Conservation (phyloP, 176 grass and related monocot genomes). For the Triticum aestivum region IWGSC_CS_RefSeq_v2.1 NC_057812.1:142241066-142241565, state of each 20-base stretch:
- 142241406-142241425: conserved; percentile 94
- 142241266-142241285: conserved; percentile 87
- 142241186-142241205: conserved; percentile 92
- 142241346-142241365: no score
- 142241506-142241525: conserved; percentile 89
- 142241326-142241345: not conserved
- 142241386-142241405: conserved; percentile 40
- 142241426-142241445: conserved; percentile 86
- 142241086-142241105: conserved; percentile 55
- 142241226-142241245: conserved; percentile 74
- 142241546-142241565: conserved; percentile 84
- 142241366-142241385: not conserved
- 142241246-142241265: conserved; percentile 79
- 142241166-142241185: conserved; percentile 77
- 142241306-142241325: conserved; percentile 98
- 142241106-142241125: conserved; percentile 20
- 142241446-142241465: conserved; percentile 94
- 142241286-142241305: conserved; percentile 86
- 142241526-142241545: conserved; percentile 93
- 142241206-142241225: conserved; percentile 92
- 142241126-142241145: conserved; percentile 70
- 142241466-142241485: conserved; percentile 87
- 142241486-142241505: conserved; percentile 95
- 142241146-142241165: conserved; percentile 74
- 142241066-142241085: conserved; percentile 83